A percentile compares a stretch with the other conserved stretches of the same genome.
phyloP scores from a whole-genome alignment of 306 rosid genomes.

The Morella rubra region DNA sequence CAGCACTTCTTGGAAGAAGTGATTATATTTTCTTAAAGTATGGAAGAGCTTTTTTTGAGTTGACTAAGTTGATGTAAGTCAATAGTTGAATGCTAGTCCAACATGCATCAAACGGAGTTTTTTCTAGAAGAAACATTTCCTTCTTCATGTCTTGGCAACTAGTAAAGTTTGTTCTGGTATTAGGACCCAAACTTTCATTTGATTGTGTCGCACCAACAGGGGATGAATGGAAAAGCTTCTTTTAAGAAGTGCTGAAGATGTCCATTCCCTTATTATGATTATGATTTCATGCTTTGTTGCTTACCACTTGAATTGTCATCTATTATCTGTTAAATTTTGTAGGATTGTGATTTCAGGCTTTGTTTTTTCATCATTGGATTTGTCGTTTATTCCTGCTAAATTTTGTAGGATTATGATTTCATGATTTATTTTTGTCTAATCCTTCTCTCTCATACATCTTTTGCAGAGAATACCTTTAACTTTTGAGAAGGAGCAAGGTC shows the following conservation, averaged over 20 bases:
- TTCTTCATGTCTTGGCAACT: background rate
- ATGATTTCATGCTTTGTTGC: background rate
- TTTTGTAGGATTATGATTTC: background rate
- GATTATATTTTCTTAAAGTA: background rate
- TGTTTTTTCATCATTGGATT: background rate
- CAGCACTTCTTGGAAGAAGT: background rate
- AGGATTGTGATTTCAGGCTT: background rate
- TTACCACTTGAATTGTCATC: background rate
- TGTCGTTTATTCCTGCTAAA: slow-evolving; percentile 6
- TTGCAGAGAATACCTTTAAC: slow-evolving; percentile 72
- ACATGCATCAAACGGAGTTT: slow-evolving; percentile 1
- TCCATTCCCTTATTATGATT: background rate
- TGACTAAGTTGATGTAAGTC: background rate
- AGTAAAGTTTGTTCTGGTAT: background rate
- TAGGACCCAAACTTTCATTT: background rate
- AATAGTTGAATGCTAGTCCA: slow-evolving; percentile 6
- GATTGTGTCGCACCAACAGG: background rate
- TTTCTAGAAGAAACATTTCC: background rate
- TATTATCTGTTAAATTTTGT: slow-evolving; percentile 6
- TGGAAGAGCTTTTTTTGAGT: background rate
- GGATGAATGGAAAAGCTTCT: background rate
- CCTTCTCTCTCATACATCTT: slow-evolving; percentile 29
- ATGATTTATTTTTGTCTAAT: slow-evolving; percentile 1
- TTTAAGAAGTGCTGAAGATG: background rate
- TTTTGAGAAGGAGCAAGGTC: slow-evolving; percentile 51